Evolutionary conservation across 2,329 filamentous ascomycete species (phyloP), one percentile per base, ranked within the genome.

Genomic region (Cryphonectria parasitica): DNA sequence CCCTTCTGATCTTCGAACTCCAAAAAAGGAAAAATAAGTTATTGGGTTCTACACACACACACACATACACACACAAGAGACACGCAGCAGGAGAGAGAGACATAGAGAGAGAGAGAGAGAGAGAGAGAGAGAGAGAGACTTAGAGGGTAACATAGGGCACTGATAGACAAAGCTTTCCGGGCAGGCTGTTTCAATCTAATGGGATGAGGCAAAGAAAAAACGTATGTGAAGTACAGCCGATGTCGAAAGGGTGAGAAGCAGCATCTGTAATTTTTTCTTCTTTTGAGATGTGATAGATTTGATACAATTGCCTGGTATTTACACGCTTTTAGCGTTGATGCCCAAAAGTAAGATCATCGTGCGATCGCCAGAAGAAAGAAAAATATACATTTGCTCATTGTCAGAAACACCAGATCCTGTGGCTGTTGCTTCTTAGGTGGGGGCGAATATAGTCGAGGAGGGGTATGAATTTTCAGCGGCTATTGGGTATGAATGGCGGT

Each of bases 331-430:
- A 63, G 58, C 28, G 28, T 41, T 68, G 66, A 62, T 67, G 66
- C 56, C 58, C 43, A 52, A 63, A 10, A 11, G 56, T 49, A 17
- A 41, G 45, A 68, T 54, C 45, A 54, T 68, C 60, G 15, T 56
- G 56, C 58, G 58, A 25, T 25, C 22, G 22, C n/a, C 49, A 52
- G 22, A 43, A 64, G 31, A 39, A 54, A 31, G 15, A 34, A 3
- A 34, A 3, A 56, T 13, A 54, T 45, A 56, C 34, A 17, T 39
- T 25, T 13, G 39, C 39, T 25, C 15, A 19, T 45, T 45, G 60
- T 52, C 41, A 52, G 25, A 65, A 36, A 7, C 25, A 22, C 36
- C 13, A 25, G 25, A 52, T 17, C 10, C 45, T 56, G 41, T 71
- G 64, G 67, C 60, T 69, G 41, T 56, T 56, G 17, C 17, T 49